Evolutionary conservation across 1,284 basidiomycete genomes (phyloP), one percentile per base, ranked within the genome.

Genomic region (Moniliophthora roreri): DNA sequence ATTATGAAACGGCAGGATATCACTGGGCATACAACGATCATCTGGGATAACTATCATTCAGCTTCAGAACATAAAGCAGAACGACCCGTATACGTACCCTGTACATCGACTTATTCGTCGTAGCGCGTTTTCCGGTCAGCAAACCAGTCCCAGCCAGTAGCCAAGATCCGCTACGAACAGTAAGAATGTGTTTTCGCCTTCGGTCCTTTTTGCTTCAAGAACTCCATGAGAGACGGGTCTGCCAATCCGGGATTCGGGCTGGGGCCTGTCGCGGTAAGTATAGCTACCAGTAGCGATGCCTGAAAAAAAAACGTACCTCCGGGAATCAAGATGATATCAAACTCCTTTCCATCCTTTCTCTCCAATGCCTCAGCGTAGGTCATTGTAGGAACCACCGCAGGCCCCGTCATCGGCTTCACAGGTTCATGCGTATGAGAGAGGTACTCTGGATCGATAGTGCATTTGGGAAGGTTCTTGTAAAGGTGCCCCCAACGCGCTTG

Each of bases 141-240:
- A 64, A 36, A 6, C 65, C 65, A 18, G 60, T 52, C 1, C 48
- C 51, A 8, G 64, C 63, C 5, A 67, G 57, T 7, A 63, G 50
- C 62, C 62, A 65, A 13, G 63, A 62, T n/a, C 63, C 64, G n/a
- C 58, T 63, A 42, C 64, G 65, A 7, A 65, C 62, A 21, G 54
- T 58, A n/a, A 63, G 46, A 38, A 62, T 54, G 49, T 60, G 59
- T 47, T 59, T n/a, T 60, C 24, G 60, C 60, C 4, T 55, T 51
- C 7, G 63, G 64, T 0, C 56, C 60, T 52, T 65, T 63, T 24
- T 49, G 44, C 47, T 62, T 61, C n/a, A 67, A n/a, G 47, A 66
- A 65, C 18, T 58, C 54, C 2, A 61, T 8, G 20, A 66, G 50
- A 21, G 53, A 56, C 36, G 54, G 49, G 39, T 55, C 57, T 51